Conservation (phyloP, 192 early-diverging fungal species). For the Umbelopsis sp. region DNA sequence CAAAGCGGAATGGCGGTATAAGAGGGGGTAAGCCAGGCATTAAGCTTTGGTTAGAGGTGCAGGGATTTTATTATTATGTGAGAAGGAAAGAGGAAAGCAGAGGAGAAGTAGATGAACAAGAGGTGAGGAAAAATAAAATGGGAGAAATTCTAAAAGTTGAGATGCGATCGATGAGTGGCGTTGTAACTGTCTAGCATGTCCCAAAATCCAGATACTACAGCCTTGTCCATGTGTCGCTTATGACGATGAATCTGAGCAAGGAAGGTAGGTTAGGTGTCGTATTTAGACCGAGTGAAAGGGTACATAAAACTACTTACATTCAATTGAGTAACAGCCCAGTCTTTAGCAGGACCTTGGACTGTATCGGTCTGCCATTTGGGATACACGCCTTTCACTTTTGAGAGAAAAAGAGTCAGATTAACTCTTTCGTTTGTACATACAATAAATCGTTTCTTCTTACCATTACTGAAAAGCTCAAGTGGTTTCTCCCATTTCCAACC, state of each 20-base stretch:
- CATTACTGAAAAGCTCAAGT: conserved; percentile 77
- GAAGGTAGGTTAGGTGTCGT: no score
- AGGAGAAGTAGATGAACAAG: not conserved
- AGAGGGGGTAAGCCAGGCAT: conserved; percentile 46
- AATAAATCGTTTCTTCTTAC: conserved; percentile 4
- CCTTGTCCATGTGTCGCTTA: conserved; percentile 57
- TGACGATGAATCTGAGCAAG: conserved; percentile 52
- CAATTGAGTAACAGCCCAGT: conserved; percentile 53
- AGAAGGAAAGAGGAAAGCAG: not conserved
- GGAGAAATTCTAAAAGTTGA: conserved; percentile 41
- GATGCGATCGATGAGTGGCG: conserved; percentile 44
- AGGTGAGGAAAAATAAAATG: not conserved
- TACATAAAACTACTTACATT: conserved; percentile 41
- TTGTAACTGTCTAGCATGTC: conserved; percentile 54
- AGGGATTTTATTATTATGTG: not conserved
- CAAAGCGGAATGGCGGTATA: conserved; percentile 85
- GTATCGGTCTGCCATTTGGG: conserved; percentile 57
- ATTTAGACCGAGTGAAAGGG: no score
- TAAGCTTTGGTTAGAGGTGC: not conserved
- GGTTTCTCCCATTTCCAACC: conserved; percentile 88
- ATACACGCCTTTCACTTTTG: conserved; percentile 61
- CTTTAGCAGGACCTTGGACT: conserved; percentile 35
- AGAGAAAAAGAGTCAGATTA: not conserved
- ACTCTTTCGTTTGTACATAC: not conserved
- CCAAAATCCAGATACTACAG: conserved; percentile 59